These are phyloP conservation scores for Cercospora canescens DNA, from an alignment of 2,329 filamentous ascomycete genomes.

Conservation along the genomic window DNA sequence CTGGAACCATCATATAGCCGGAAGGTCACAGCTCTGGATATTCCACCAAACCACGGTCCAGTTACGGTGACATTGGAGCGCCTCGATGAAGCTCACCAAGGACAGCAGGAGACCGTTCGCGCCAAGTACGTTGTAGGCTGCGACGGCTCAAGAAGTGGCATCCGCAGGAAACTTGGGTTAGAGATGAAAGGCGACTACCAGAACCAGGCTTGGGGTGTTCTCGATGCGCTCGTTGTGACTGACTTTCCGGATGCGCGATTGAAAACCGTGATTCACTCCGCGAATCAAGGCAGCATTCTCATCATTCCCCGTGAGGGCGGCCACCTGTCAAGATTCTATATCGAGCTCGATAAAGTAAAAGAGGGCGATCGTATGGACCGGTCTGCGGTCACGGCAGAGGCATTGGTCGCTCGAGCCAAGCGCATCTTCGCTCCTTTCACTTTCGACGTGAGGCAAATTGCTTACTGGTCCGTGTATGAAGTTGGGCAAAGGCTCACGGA, in stretches of 20 bases:
- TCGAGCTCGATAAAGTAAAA: slow-evolving; percentile 42
- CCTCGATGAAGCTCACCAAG: slow-evolving; percentile 35
- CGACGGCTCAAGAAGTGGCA: slow-evolving; percentile 36
- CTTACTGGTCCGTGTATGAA: slow-evolving; percentile 69
- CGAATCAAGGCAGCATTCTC: slow-evolving; percentile 71
- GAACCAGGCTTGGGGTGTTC: slow-evolving; percentile 39
- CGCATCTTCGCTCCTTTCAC: slow-evolving; percentile 68
- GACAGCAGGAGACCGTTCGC: slow-evolving; percentile 31
- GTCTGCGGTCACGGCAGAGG: slow-evolving; percentile 62
- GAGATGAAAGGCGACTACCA: slow-evolving; percentile 39
- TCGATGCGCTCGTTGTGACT: slow-evolving; percentile 37
- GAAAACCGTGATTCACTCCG: slow-evolving; percentile 55
- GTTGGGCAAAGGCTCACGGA: slow-evolving; percentile 57
- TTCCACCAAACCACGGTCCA: slow-evolving; percentile 45
- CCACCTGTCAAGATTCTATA: slow-evolving; percentile 38
- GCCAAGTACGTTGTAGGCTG: slow-evolving; percentile 40
- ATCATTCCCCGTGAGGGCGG: slow-evolving; percentile 61
- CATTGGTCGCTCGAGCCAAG: slow-evolving; percentile 63
- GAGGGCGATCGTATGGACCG: slow-evolving; percentile 54
- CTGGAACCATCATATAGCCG: slow-evolving; percentile 35
- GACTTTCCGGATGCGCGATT: slow-evolving; percentile 55
- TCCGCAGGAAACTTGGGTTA: slow-evolving; percentile 33
- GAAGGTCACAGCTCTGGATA: slow-evolving; percentile 25
- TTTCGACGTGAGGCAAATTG: slow-evolving; percentile 62
- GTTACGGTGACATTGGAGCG: slow-evolving; percentile 51